Conservation (phyloP, 148 eudicot species). For the Silene uniflora region DNA sequence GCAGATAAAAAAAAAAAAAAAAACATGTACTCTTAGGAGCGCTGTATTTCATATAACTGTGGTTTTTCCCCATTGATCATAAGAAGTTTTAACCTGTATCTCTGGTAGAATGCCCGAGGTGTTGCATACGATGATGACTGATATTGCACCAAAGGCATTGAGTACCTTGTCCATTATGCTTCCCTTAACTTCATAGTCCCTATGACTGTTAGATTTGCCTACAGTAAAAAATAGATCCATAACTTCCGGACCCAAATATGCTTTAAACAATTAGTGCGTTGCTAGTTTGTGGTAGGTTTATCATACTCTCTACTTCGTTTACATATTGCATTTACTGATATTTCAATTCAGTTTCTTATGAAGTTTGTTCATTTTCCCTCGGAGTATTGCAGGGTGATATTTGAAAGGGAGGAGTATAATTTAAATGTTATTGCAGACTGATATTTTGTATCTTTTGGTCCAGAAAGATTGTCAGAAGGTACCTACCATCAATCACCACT, state of each 20-base stretch:
- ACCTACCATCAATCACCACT: constrained; percentile 43
- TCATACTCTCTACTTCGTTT: not conserved
- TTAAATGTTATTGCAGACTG: no score
- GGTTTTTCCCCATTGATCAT: not conserved
- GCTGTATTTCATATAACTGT: not conserved
- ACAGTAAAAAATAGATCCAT: constrained; percentile 6
- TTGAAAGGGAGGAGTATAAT: no score
- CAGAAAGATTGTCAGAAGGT: not conserved
- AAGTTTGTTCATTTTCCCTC: no score
- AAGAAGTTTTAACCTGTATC: constrained; percentile 42
- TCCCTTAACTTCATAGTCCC: constrained; percentile 45
- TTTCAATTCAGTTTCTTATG: no score
- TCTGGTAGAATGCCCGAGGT: constrained; percentile 53
- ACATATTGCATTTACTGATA: not conserved
- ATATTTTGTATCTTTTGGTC: not conserved
- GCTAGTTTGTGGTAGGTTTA: not conserved
- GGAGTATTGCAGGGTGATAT: no score
- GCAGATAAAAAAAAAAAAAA: constrained; percentile 21
- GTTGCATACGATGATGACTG: constrained; percentile 60
- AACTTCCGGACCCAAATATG: not conserved
- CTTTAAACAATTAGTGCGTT: not conserved
- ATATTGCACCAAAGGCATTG: constrained; percentile 46
- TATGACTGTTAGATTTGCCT: constrained; percentile 40
- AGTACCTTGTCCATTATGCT: constrained; percentile 38
- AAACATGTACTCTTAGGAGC: not conserved